Percentiles rank a stretch among this genome's conserved stretches.
Conservation (phyloP, 2,329 filamentous ascomycete species). For the Phoma herbarum region DNA sequence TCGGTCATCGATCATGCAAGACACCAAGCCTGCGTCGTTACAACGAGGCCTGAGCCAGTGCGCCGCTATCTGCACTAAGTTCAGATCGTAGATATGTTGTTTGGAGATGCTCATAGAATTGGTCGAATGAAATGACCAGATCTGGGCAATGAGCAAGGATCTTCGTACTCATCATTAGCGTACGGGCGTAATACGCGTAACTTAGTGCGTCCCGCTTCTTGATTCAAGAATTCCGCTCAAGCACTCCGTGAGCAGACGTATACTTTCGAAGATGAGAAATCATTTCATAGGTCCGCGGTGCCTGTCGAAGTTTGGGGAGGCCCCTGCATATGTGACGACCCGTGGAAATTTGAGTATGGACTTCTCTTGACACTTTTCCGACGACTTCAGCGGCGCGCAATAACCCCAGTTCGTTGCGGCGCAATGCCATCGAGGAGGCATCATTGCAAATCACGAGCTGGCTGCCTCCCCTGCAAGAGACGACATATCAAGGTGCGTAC, state of each 20-base stretch:
- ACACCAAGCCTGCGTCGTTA: not conserved
- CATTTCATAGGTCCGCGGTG: not conserved
- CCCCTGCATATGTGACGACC: not conserved
- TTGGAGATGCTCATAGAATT: not conserved
- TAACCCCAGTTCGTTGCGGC: not conserved
- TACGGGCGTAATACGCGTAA: constrained; percentile 1
- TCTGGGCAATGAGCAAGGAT: not conserved
- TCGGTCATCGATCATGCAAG: not conserved
- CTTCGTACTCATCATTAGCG: not conserved
- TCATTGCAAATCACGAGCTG: not conserved
- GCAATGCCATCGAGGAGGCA: not conserved
- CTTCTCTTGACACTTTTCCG: not conserved
- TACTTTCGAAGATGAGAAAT: not conserved
- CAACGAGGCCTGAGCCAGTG: not conserved
- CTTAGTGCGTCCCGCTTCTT: not conserved
- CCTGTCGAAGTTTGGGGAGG: not conserved
- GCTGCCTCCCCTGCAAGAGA: not conserved
- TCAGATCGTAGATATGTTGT: not conserved
- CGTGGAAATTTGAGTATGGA: not conserved
- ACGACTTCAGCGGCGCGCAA: not conserved
- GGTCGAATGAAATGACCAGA: not conserved
- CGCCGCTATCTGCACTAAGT: not conserved
- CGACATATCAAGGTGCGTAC: constrained; percentile 4
- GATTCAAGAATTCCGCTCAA: not conserved
- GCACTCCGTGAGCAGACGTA: not conserved